Evolutionary conservation across 352 stramenopile species (phyloP).

Genomic region (Aphanomyces invadans): DNA sequence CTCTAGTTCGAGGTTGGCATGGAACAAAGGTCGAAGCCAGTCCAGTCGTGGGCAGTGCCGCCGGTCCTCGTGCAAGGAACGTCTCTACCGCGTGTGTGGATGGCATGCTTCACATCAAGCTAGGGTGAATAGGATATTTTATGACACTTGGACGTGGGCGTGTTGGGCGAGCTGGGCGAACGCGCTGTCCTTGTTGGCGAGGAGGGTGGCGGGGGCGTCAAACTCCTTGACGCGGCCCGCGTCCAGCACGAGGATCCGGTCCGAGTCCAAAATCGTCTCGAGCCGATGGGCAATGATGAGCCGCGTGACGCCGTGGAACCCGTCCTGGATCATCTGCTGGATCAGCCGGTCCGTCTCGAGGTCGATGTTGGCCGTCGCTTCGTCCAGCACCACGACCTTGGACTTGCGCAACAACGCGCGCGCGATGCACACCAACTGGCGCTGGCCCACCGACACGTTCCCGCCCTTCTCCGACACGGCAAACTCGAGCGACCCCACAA

Average conservation of each 20-base stretch:
- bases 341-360: constrained; percentile 78
- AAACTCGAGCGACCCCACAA: constrained; percentile 61
- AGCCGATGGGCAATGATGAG: constrained; percentile 96
- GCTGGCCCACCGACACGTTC: constrained; percentile 92
- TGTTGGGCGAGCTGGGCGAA: constrained; percentile 44
- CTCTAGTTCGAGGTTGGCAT: too few relatives aligned
- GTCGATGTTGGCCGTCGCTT: constrained; percentile 91
- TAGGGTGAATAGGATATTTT: too few relatives aligned
- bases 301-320: constrained; percentile 86
- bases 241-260: constrained; percentile 94
- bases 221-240: constrained; percentile 89
- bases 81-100: too few relatives aligned
- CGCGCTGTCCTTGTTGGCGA: constrained; percentile 50
- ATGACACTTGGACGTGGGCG: constrained; percentile 2
- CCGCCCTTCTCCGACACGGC: constrained; percentile 85
- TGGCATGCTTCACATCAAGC: too few relatives aligned
- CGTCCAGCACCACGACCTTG: constrained; percentile 90
- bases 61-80: too few relatives aligned
- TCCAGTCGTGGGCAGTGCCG: too few relatives aligned
- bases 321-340: constrained; percentile 53
- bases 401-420: constrained; percentile 85
- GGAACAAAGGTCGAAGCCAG: too few relatives aligned
- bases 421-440: constrained; percentile 93
- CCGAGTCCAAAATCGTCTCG: constrained; percentile 96
- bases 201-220: constrained; percentile 71